Conservation (phyloP, 768 basidiomycete genomes). For the Leccinellum albellum region DNA sequence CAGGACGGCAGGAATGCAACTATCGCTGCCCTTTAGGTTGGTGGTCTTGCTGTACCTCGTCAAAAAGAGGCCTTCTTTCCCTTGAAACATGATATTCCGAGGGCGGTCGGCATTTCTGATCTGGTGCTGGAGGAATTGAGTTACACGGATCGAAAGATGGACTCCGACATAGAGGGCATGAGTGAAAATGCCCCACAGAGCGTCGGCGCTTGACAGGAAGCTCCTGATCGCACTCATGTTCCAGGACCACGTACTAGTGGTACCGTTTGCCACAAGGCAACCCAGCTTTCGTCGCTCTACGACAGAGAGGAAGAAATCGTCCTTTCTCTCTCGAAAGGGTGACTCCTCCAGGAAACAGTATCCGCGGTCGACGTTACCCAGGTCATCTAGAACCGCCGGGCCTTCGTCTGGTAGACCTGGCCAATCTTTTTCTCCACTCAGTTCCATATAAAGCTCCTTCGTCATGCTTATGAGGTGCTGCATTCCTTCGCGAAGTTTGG, state of each 20-base stretch:
- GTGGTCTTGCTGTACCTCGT: not conserved
- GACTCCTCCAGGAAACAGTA: not conserved
- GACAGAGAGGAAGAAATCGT: not conserved
- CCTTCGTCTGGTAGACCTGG: not conserved
- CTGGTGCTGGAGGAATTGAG: not conserved
- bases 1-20: not conserved
- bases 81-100: not conserved
- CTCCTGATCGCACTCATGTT: not conserved
- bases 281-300: not conserved
- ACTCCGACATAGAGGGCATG: not conserved
- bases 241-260: not conserved
- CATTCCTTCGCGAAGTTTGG: not conserved
- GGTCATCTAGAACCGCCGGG: not conserved
- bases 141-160: not conserved
- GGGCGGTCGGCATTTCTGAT: not conserved
- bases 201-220: not conserved
- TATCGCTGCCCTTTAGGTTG: not conserved
- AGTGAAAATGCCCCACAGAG: not conserved
- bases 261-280: not conserved
- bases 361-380: not conserved
- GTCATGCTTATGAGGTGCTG: not conserved
- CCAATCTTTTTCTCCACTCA: not conserved
- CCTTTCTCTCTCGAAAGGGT: not conserved
- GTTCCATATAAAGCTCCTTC: not conserved
- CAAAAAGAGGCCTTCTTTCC: not conserved